Evolutionary conservation across 2,329 filamentous ascomycete genomes (phyloP).

Genomic region (Byssothecium circinans): DNA sequence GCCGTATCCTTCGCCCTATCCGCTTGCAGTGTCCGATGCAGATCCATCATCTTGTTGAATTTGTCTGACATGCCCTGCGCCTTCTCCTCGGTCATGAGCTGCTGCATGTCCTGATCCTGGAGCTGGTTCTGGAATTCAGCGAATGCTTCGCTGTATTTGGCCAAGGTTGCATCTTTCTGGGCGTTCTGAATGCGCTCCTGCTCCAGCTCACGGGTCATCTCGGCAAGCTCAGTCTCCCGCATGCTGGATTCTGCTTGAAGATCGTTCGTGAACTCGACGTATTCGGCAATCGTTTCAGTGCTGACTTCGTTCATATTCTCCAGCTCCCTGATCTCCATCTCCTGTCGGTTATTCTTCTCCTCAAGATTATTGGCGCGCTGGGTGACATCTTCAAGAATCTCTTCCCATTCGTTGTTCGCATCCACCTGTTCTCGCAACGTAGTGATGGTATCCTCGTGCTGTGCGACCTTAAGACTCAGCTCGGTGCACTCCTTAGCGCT

Average conservation of each 20-base stretch:
- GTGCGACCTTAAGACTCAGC: slow-evolving; percentile 71
- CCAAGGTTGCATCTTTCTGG: slow-evolving; percentile 63
- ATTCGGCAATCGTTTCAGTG: slow-evolving; percentile 91
- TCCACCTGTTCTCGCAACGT: slow-evolving; percentile 91
- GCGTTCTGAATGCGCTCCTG: slow-evolving; percentile 52
- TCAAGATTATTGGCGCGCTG: slow-evolving; percentile 83
- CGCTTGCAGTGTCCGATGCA: slow-evolving; percentile 90
- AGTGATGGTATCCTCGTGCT: slow-evolving; percentile 74
- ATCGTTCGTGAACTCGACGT: slow-evolving; percentile 90
- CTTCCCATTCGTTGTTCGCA: slow-evolving; percentile 81
- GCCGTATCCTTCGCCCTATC: slow-evolving; percentile 89
- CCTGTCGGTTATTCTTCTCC: slow-evolving; percentile 55
- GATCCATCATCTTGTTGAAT: slow-evolving; percentile 92
- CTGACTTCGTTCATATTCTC: slow-evolving; percentile 56
- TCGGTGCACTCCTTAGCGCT: slow-evolving; percentile 59
- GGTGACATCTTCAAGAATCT: slow-evolving; percentile 90
- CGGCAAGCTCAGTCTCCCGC: slow-evolving; percentile 80
- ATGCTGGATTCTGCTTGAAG: slow-evolving; percentile 92
- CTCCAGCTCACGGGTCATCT: slow-evolving; percentile 55
- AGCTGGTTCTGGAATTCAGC: slow-evolving; percentile 68
- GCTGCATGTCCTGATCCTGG: slow-evolving; percentile 81
- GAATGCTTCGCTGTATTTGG: slow-evolving; percentile 86
- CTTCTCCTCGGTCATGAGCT: slow-evolving; percentile 89
- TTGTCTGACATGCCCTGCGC: slow-evolving; percentile 86
- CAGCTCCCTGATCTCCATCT: not conserved